Evolutionary conservation across 192 early-diverging fungal species (phyloP).

Genomic region (Coemansia interrupta): DNA sequence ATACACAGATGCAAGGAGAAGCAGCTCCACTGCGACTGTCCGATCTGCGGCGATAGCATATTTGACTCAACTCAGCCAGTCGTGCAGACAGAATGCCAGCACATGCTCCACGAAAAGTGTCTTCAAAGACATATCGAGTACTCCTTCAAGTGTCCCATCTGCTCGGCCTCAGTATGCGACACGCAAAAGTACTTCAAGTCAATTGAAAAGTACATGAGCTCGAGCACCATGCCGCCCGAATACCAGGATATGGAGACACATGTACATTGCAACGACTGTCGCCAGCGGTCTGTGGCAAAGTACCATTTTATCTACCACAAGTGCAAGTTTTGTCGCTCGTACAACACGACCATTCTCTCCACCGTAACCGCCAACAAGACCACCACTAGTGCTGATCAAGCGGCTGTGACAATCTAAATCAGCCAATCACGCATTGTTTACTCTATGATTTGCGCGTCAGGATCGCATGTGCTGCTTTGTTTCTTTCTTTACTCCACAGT

Average conservation of each 20-base stretch:
- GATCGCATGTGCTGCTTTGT: not conserved
- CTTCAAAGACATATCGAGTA: conserved; percentile 78
- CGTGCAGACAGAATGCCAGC: conserved; percentile 68
- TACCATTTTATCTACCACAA: conserved; percentile 98
- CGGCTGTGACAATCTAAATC: not conserved
- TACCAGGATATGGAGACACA: conserved; percentile 68
- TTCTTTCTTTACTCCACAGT: not conserved
- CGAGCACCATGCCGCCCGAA: conserved; percentile 87
- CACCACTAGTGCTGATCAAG: not conserved
- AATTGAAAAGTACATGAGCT: conserved; percentile 74
- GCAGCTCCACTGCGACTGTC: conserved; percentile 88
- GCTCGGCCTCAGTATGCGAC: conserved; percentile 84
- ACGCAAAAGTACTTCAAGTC: conserved; percentile 77
- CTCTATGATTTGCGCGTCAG: no score
- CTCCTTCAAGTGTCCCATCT: conserved; percentile 94
- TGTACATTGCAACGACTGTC: conserved; percentile 96
- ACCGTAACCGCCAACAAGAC: not conserved
- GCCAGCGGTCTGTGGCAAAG: conserved; percentile 72
- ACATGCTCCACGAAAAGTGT: conserved; percentile 88
- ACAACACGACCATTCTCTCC: conserved; percentile 69
- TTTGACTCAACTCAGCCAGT: conserved; percentile 80
- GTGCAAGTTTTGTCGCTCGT: conserved; percentile 79
- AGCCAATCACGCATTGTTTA: conserved; percentile 4
- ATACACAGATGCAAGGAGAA: conserved; percentile 89
- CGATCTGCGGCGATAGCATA: conserved; percentile 94